Evolutionary conservation across 2,329 filamentous ascomycete genomes (phyloP).

Genomic region (Truncatella angustata): DNA sequence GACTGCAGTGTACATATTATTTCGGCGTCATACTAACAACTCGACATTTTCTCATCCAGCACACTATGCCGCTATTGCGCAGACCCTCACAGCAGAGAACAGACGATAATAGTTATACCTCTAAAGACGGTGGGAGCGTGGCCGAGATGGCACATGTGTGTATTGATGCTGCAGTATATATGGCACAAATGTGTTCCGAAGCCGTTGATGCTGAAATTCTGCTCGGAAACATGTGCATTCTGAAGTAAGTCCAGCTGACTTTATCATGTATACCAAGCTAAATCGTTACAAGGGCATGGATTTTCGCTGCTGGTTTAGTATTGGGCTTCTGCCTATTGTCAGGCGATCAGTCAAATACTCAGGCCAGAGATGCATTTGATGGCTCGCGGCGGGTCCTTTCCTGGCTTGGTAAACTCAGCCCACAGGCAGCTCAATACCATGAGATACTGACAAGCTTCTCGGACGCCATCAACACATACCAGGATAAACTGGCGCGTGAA

Average conservation of each 20-base stretch:
- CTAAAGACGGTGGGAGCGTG: constrained; percentile 1
- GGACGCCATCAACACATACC: constrained; percentile 41
- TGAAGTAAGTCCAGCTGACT: constrained; percentile 49
- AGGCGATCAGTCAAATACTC: constrained; percentile 38
- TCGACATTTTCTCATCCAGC: constrained; percentile 52
- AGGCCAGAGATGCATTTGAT: constrained; percentile 46
- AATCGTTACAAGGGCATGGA: constrained; percentile 51
- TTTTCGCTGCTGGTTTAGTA: constrained; percentile 57
- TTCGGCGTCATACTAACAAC: constrained; percentile 58
- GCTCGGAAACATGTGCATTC: constrained; percentile 55
- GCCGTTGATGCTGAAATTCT: constrained; percentile 42
- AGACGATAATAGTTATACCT: neutral
- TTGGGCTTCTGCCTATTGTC: constrained; percentile 57
- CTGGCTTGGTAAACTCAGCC: constrained; percentile 45
- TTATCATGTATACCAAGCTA: too few relatives aligned
- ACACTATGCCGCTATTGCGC: constrained; percentile 37
- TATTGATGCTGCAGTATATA: constrained; percentile 52
- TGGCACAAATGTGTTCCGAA: constrained; percentile 53
- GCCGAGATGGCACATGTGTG: constrained; percentile 48
- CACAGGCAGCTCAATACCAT: constrained; percentile 56
- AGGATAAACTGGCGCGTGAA: constrained; percentile 14
- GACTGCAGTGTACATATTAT: constrained; percentile 59
- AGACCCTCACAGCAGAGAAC: constrained; percentile 19
- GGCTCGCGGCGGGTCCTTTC: constrained; percentile 48
- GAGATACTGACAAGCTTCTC: constrained; percentile 51